Evolutionary conservation across 1,284 basidiomycete species (phyloP).

Genomic region (Tilletiaria anomala): DNA sequence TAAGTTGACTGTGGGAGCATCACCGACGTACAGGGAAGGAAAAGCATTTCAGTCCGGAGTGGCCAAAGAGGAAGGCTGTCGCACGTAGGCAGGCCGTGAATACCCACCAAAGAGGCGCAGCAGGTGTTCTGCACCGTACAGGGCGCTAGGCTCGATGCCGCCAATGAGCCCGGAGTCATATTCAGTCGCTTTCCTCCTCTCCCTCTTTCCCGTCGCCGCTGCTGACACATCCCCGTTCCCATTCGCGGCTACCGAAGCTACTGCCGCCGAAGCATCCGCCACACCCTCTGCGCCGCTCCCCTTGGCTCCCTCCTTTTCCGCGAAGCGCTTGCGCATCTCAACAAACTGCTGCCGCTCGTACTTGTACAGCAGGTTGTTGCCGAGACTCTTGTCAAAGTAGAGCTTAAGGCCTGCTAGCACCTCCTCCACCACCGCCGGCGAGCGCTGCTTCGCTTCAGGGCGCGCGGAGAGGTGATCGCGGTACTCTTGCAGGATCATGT

Average conservation of each 20-base stretch:
- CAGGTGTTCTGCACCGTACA: constrained; percentile 91
- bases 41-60: not conserved
- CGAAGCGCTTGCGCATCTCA: constrained; percentile 60
- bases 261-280: too few species aligned
- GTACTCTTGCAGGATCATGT: constrained; percentile 66
- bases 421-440: constrained; percentile 50
- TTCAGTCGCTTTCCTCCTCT: constrained; percentile 24
- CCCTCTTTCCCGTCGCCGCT: not conserved
- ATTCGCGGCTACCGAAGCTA: constrained; percentile 45
- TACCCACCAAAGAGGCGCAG: constrained; percentile 76
- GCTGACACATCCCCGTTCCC: not conserved
- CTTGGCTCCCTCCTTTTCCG: constrained; percentile 42
- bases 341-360: constrained; percentile 88
- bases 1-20: constrained; percentile 45
- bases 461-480: constrained; percentile 11
- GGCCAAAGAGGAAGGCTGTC: too few species aligned
- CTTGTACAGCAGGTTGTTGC: constrained; percentile 78
- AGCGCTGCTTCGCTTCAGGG: not conserved
- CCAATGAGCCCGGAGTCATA: too few species aligned
- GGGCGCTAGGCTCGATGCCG: constrained; percentile 71
- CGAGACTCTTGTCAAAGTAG: constrained; percentile 84
- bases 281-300: constrained; percentile 41
- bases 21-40: not conserved
- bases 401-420: constrained; percentile 75
- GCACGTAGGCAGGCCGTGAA: too few species aligned